Base-by-base conservation (phyloP, 208 protist genomes). In the Wallacemonas sp. region DNA sequence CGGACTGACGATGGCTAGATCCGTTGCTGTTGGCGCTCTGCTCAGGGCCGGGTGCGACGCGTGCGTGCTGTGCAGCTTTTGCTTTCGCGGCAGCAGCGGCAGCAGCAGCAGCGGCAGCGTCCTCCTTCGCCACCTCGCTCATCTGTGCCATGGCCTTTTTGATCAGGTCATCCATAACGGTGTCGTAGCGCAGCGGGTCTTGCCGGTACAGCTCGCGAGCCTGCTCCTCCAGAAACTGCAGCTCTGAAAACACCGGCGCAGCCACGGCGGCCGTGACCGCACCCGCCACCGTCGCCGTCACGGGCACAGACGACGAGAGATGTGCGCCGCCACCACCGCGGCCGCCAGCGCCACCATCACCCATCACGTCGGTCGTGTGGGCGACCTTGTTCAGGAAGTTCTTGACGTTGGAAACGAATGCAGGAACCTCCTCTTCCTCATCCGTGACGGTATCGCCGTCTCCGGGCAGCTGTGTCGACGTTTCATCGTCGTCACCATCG, bases 81-180 rank as follows among this genome's bases (percentile, higher is more conserved):
- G 34, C 36, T 46, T 5, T 16, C 9, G 19, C 36, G n/a, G 12
- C 39, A 11, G 41, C 32, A 14, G 44, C 49, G 17, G 36, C 33
- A 2, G 5, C 36, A 12, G 12, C 39, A 11, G 41, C 32, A 14
- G 44, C 49, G 23, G 21, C 26, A 8, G 32, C 8, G 4, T 43
- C 38, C 64, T 38, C 36, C 39, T 1, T 39, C 0, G 63, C 69
- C 29, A 70, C 70, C 24, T 39, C 66, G 3, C 57, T 12, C 44
- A 85, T 67, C 46, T 61, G 68, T 19, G 33, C 14, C 26, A 61
- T 60, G 6, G 78, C 83, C 24, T 78, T 64, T 32, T 61, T 33
- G 36, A 93, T 74, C 34, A 95, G 43, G 61, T 93, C 84, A 24
- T 91, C 79, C 32, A 95, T 75, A n/a, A 95, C 90, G 26, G 76